Base-by-base conservation (phyloP, 805 yeast genomes). In the Lachancea lanzarotensis region DNA sequence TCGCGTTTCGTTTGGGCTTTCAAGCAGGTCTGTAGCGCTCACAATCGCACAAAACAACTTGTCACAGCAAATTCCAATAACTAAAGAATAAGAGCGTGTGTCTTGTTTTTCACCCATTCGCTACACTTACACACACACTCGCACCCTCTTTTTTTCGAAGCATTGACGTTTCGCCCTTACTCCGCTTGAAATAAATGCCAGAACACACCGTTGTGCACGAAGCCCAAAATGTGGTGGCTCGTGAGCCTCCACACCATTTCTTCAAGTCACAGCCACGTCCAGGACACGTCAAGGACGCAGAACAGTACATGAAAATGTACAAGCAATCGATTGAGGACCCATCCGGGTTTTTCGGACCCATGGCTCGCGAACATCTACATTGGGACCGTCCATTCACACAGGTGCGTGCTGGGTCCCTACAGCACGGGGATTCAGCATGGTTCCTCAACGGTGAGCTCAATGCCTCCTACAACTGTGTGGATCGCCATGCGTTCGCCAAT, bases 381-480 rank as follows among this genome's bases (percentile, higher is more conserved):
- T 88, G 96, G 96, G 89, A 84, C 63, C 77, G 71, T 48, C 86
- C 81, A 32, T 88, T 84, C 48, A 59, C 62, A 33, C 53, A 63
- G 39, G 69, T 63, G 17, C 52, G 69, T 46, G 67, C 68, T 42
- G 95, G 93, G 31, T 73, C 83, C 43, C 76, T 83, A 52, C 76
- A 73, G 52, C 68, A 81, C 54, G 95, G 91, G 51, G 95, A 87
- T 60, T 71, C 81, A 42, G 88, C 97, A 31, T 93, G 98, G 98
- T 93, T 93, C 60, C 68, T 88, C 40, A 90, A 87, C 51, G 98
- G 98, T 61, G 81, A 84, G 70, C 75, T 91, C 62, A 93, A 93
- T 62, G 98, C 98, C 34, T 73, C 83, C 52, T 91, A 86, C 71
- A 91, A 91, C 69, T 83, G 93, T 66, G 95, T 91, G 52, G 98